Evolutionary conservation across 441 rosid genomes (phyloP).

Genomic region (Pelargonium myrrhifolium): DNA sequence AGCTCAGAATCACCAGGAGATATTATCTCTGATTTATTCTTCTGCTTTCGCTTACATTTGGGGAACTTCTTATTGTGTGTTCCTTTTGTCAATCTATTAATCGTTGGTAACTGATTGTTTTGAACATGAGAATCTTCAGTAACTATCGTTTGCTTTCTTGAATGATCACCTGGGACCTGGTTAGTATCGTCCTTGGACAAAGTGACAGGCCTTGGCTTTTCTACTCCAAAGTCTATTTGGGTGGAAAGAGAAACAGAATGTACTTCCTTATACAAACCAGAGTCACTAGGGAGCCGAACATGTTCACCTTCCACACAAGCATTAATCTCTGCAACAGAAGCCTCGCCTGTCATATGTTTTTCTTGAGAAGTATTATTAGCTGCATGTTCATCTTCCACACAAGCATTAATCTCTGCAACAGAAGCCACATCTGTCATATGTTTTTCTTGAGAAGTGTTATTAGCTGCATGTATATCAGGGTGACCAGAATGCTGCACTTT

Average conservation of each 20-base stretch:
- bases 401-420: constrained; percentile 5
- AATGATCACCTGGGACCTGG: constrained; percentile 6
- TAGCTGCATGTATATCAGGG: constrained; percentile 7
- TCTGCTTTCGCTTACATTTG: constrained; percentile 8
- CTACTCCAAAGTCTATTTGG: constrained; percentile 11
- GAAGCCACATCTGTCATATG: constrained; percentile 1
- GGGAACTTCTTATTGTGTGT: constrained; percentile 3
- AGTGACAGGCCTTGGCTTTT: constrained; percentile 7
- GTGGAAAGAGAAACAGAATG: constrained; percentile 5
- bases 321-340: constrained; percentile 8
- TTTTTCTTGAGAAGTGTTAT: constrained; percentile 13
- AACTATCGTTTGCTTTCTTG: constrained; percentile 11
- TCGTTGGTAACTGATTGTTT: constrained; percentile 9
- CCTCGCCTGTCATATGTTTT: constrained; percentile 8
- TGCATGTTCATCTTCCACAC: background rate
- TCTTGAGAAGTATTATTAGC: constrained; percentile 10
- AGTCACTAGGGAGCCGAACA: constrained; percentile 3
- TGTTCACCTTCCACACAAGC: constrained; percentile 8
- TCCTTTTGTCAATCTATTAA: constrained; percentile 11
- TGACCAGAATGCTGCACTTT: constrained; percentile 16
- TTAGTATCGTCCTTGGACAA: constrained; percentile 8
- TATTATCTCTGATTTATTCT: background rate
- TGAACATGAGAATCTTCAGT: constrained; percentile 16
- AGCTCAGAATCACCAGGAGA: background rate
- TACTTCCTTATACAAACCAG: constrained; percentile 10